Evolutionary conservation across 768 basidiomycete genomes (phyloP).

Genomic region (Panaeolus papilionaceus): DNA sequence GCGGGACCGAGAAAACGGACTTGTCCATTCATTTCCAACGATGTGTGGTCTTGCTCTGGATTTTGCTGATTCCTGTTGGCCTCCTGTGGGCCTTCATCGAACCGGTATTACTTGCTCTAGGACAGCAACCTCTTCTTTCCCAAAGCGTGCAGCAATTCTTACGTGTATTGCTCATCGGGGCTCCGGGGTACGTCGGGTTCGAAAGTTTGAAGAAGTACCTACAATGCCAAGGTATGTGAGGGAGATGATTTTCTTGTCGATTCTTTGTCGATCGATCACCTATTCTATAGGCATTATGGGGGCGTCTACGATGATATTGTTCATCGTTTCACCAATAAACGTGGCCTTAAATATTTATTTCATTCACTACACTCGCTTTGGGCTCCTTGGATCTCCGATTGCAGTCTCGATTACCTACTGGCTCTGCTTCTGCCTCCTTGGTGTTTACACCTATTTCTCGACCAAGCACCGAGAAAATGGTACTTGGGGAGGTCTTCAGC

Average conservation of each 20-base stretch:
- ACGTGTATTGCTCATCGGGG: slow-evolving; percentile 66
- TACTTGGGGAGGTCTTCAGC: slow-evolving; percentile 69
- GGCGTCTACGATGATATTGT: slow-evolving; percentile 68
- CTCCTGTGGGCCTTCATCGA: slow-evolving; percentile 69
- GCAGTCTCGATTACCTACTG: slow-evolving; percentile 76
- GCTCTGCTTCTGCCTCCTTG: slow-evolving; percentile 65
- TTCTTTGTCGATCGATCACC: not conserved
- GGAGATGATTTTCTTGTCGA: not conserved
- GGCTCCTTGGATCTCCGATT: slow-evolving; percentile 69
- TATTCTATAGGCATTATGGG: slow-evolving; percentile 69
- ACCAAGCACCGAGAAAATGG: slow-evolving; percentile 58
- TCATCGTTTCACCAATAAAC: slow-evolving; percentile 72
- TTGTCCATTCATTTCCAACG: slow-evolving; percentile 77
- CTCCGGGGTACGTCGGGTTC: slow-evolving; percentile 77
- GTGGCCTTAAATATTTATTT: slow-evolving; percentile 61
- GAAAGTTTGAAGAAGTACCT: slow-evolving; percentile 82
- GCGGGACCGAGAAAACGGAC: slow-evolving; percentile 61
- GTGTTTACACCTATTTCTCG: slow-evolving; percentile 55
- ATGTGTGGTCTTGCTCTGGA: slow-evolving; percentile 68
- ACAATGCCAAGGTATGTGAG: slow-evolving; percentile 71
- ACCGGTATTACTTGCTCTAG: slow-evolving; percentile 65
- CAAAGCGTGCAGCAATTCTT: slow-evolving; percentile 69
- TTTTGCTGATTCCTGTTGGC: slow-evolving; percentile 66
- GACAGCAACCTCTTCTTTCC: slow-evolving; percentile 64
- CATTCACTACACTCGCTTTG: slow-evolving; percentile 68